Evolutionary conservation across 202 grass and related monocot species (phyloP), one percentile per base, ranked within the genome.

Genomic region (Musa balbisiana): DNA sequence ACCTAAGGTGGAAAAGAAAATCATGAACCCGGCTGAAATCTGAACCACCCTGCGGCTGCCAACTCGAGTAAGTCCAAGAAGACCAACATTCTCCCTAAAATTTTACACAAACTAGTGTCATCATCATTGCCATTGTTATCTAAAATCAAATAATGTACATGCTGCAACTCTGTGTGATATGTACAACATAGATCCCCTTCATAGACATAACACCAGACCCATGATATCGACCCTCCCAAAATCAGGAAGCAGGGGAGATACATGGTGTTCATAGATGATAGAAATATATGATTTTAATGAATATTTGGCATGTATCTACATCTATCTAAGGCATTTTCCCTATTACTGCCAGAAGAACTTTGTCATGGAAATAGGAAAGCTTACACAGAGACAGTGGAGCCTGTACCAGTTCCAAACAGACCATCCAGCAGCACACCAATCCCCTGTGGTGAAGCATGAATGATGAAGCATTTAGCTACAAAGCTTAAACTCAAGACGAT

Each of bases 351-450:
- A 65, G n/a, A 9, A 64, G 62, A 64, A 73, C 22, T 69, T 69
- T 43, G 23, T 16, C 52, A 20, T 8, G 33, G 3, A 43, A 83
- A 70, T 72, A 58, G 76, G 51, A 59, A 62, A 50, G 72, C 85
- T 87, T 87, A 87, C 85, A 87, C 85, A 71, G 85, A 87, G 66
- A 87, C 85, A 27, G 85, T 83, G 21, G 85, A 84, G 43, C 85
- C 85, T 19, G 81, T 84, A 68, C 72, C 72, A 53, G 85, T 87
- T 83, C 85, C 85, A 77, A 74, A 87, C 62, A 87, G 62, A 49
- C 85, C 85, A 49, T 83, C 78, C 78, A 83, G 64, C 51, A 87
- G 73, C 17, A 84, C 75, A 53, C 73, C 85, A 78, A 83, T 82
- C 71, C 85, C 85, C 85, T 87, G 64, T 70, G 33, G 16, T 70